Conservation (phyloP, 345 rosid genomes). For the Corymbia maculata region DNA sequence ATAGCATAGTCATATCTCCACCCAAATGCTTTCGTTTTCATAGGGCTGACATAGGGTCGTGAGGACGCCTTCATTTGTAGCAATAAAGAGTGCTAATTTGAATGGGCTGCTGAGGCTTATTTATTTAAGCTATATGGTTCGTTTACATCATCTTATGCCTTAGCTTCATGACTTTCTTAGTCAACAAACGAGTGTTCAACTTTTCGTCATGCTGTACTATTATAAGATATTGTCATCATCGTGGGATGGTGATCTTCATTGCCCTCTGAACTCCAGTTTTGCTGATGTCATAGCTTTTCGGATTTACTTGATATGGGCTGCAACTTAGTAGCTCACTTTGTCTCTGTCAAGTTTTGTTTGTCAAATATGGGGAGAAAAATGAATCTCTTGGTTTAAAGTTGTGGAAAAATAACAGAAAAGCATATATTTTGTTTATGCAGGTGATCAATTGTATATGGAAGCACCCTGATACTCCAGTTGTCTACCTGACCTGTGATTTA, state of each 20-base stretch:
- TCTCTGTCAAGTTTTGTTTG: background rate
- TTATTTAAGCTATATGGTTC: background rate
- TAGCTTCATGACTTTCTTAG: background rate
- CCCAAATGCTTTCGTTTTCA: background rate
- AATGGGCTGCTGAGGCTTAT: background rate
- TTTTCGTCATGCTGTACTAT: background rate
- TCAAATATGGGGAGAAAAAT: background rate
- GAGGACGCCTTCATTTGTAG: background rate
- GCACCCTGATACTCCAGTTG: slow-evolving; percentile 53
- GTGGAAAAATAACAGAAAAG: background rate
- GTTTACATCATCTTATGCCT: background rate
- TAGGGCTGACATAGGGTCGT: background rate
- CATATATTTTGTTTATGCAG: slow-evolving; percentile 25
- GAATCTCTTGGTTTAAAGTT: background rate
- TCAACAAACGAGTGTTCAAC: background rate
- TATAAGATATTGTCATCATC: background rate
- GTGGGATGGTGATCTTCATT: background rate
- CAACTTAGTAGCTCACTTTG: background rate
- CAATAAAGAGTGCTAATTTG: background rate
- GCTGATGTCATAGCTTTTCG: background rate
- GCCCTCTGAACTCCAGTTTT: background rate
- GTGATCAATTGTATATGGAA: slow-evolving; percentile 79
- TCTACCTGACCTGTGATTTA: slow-evolving; percentile 68
- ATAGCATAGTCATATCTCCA: background rate
- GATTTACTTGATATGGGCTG: background rate